Percentiles rank a stretch among this genome's conserved stretches.
Conservation (phyloP, 352 stramenopile species). For the Phytophthora chlamydospora region DNA sequence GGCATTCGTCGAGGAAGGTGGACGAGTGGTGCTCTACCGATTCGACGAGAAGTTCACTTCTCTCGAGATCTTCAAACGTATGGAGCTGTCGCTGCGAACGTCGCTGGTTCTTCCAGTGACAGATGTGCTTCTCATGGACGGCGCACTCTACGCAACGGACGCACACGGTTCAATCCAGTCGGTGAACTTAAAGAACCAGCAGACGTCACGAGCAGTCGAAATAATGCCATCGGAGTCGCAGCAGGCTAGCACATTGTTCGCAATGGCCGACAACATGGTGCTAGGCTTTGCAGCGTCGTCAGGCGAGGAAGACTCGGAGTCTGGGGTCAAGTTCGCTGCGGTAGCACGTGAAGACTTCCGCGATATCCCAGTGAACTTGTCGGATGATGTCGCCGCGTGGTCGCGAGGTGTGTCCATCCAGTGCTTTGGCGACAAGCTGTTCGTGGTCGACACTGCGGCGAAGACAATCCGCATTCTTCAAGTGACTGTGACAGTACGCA, state of each 20-base stretch:
- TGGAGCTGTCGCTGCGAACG: slow-evolving; percentile 31
- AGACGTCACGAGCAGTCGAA: slow-evolving; percentile 42
- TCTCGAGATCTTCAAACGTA: slow-evolving; percentile 36
- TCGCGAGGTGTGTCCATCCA: slow-evolving; percentile 23
- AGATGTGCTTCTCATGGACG: slow-evolving; percentile 32
- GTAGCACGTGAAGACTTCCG: slow-evolving; percentile 50
- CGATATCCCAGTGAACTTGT: slow-evolving; percentile 32
- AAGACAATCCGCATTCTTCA: slow-evolving; percentile 23
- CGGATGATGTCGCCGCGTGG: background rate
- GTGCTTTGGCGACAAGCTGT: slow-evolving; percentile 37
- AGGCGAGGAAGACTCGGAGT: background rate
- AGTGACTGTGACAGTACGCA: slow-evolving; percentile 48
- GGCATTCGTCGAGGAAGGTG: slow-evolving; percentile 32
- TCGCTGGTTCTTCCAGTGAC: slow-evolving; percentile 28
- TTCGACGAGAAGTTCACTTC: slow-evolving; percentile 34
- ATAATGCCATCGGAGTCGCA: slow-evolving; percentile 20
- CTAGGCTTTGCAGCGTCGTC: slow-evolving; percentile 24
- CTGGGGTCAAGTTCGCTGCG: slow-evolving; percentile 15
- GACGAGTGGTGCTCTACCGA: slow-evolving; percentile 32
- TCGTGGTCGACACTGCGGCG: slow-evolving; percentile 30
- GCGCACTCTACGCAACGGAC: slow-evolving; percentile 45
- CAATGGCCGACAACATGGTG: slow-evolving; percentile 40
- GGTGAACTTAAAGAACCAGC: slow-evolving; percentile 51
- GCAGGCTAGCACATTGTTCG: slow-evolving; percentile 19
- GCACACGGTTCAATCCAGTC: slow-evolving; percentile 38